Evolutionary conservation across 1,284 basidiomycete genomes (phyloP), one percentile per base, ranked within the genome.

Genomic region (Apiotrichum gamsii): DNA sequence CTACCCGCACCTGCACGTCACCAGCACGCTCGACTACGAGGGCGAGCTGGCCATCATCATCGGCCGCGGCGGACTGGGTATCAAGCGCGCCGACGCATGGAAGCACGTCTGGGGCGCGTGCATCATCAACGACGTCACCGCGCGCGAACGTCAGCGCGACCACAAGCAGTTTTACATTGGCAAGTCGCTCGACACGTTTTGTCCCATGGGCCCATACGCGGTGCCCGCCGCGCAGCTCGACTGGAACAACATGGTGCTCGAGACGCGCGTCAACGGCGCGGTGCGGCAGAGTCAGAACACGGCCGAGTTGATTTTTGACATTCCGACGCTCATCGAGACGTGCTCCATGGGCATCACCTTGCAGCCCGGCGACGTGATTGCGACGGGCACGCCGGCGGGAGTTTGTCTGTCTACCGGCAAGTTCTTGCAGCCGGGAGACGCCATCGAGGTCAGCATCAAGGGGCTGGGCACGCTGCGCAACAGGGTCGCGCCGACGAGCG

Each of bases 131-230:
- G 61, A 66, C 49, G 61, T 68, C 25, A 61, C 60, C 10, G 60
- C 58, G 9, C 57, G 65, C 11, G 66, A 69, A 35, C 49, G 61
- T 9, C 67, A 71, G 48, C 54, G 63, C 14, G 64, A 67, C 40
- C 66, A 69, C 52, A 68, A 65, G 50, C 68, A 67, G 38, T 67
- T 68, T 48, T 67, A 59, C 46, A 62, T 70, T 24, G 69, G 70
- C 31, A 72, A 71, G 49, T 65, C 62, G 1, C 57, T 70, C 16
- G 69, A 72, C 49, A 70, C 67, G 0, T 70, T 70, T 48, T 70
- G 68, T 41, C 69, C 69, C 4, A 69, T 70, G 62, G 60, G 60
- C 6, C 58, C 58, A 5, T 60, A 52, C 43, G 60, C 58, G 9
- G 60, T 62, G 3, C 60, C 56, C 23, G 20, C 20, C 2, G 5